Base-by-base conservation (phyloP, 345 rosid genomes). In the Salix arbutifolia region DNA sequence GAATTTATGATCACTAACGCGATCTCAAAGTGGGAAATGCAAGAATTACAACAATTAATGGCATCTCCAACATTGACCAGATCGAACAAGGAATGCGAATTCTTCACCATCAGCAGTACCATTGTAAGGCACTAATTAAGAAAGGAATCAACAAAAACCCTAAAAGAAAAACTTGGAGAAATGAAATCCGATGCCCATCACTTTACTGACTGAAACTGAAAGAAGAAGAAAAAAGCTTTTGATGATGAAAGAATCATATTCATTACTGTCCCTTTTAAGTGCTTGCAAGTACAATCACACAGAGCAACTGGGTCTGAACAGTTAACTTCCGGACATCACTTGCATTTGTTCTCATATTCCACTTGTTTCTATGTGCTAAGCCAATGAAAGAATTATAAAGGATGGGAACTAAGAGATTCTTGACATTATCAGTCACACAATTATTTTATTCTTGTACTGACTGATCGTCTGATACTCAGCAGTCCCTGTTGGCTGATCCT, bases 221-320 rank as follows among this genome's bases (percentile, higher is more conserved):
- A 31, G 33, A 31, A 5, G 1, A 7, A 35, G 23, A 31, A 75
- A 35, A 18, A 21, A 21, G 61, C 12, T 53, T 53, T 21, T 9
- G 25, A 53, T 8, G 61, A 53, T 21, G 61, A 42, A 76, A 14
- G 74, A 42, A 70, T 61, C 70, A 30, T n/a, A 61, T 76, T 76
- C 79, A 58, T 26, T 18, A 10, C 4, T 28, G 25, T 70, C 7
- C 25, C 37, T 4, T 61, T 37, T 62, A 30, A 44, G 11, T 61
- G 17, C 53, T 25, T 37, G 17, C 73, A 40, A 3, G 56, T 58
- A 26, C 58, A 56, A 67, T 5, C 9, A 19, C 13, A 23, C 33
- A 44, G 3, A 8, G 19, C 21, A 33, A 31, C 11, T 31, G 26
- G 23, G 21, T 44, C 28, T 6, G 11, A 35, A 4, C 18, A 76